A percentile compares a stretch with the other conserved stretches of the same genome.
phyloP scores from a whole-genome alignment of 208 protist species.

The Trypanosoma caninum region DNA sequence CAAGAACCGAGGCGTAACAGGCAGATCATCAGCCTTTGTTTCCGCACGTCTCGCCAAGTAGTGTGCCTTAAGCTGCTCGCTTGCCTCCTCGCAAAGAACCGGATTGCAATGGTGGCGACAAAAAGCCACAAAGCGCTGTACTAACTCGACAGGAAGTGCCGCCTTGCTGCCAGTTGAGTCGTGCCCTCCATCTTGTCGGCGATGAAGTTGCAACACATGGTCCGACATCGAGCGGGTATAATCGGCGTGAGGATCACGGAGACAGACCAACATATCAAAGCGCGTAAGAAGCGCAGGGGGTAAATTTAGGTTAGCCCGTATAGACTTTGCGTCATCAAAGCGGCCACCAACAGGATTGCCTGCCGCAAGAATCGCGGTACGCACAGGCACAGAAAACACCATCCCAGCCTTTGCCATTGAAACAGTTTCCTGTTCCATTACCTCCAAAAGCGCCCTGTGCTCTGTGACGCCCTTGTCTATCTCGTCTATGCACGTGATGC shows the following conservation, averaged over 20 bases:
- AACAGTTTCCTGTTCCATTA: constrained; percentile 99
- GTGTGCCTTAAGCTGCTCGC: constrained; percentile 49
- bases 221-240: constrained; percentile 63
- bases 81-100: constrained; percentile 47
- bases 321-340: constrained; percentile 92
- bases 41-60: constrained; percentile 63
- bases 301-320: constrained; percentile 96
- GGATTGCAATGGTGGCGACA: constrained; percentile 66
- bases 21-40: constrained; percentile 32
- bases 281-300: constrained; percentile 94
- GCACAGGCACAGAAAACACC: constrained; percentile 96
- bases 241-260: constrained; percentile 36
- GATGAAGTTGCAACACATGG: constrained; percentile 94
- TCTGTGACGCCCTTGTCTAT: constrained; percentile 98
- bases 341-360: constrained; percentile 96
- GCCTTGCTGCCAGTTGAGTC: neutral
- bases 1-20: constrained; percentile 94
- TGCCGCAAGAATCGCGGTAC: constrained; percentile 96
- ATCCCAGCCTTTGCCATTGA: constrained; percentile 98
- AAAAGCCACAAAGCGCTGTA: constrained; percentile 74
- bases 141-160: constrained; percentile 48
- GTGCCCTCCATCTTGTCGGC: constrained; percentile 4
- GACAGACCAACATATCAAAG: constrained; percentile 98
- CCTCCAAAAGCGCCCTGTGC: constrained; percentile 98
- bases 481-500: constrained; percentile 99